Conservation (phyloP, 805 yeast genomes). For the Saccharomycopsis schoenii region DNA sequence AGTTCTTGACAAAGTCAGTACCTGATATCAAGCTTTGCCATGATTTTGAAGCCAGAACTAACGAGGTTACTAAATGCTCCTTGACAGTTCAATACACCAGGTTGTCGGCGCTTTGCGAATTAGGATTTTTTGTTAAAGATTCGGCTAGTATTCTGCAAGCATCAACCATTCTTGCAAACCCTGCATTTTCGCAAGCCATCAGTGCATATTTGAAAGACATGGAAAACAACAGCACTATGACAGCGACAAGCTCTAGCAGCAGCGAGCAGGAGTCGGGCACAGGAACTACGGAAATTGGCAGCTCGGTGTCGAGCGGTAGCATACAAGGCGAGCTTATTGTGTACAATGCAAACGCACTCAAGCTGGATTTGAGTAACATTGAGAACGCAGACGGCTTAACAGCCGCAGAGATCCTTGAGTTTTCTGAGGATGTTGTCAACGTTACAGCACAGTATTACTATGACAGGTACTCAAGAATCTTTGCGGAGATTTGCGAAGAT, state of each 20-base stretch:
- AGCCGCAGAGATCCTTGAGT: not conserved
- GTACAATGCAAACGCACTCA: not conserved
- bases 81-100: not conserved
- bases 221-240: not conserved
- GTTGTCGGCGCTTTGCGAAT: not conserved
- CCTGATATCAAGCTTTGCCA: not conserved
- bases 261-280: not conserved
- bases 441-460: not conserved
- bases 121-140: not conserved
- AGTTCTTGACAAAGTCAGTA: not conserved
- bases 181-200: not conserved
- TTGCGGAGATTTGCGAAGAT: not conserved
- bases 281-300: not conserved
- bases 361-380: not conserved
- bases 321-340: not conserved
- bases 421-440: not conserved
- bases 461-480: not conserved
- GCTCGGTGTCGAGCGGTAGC: not conserved
- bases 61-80: not conserved
- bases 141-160: slow-evolving; percentile 1
- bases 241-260: not conserved
- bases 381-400: not conserved
- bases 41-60: not conserved
- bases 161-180: not conserved
- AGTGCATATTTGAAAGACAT: not conserved